Evolutionary conservation across 148 eudicot species (phyloP), one percentile per base, ranked within the genome.

Genomic region (Camellia lanceoleosa): DNA sequence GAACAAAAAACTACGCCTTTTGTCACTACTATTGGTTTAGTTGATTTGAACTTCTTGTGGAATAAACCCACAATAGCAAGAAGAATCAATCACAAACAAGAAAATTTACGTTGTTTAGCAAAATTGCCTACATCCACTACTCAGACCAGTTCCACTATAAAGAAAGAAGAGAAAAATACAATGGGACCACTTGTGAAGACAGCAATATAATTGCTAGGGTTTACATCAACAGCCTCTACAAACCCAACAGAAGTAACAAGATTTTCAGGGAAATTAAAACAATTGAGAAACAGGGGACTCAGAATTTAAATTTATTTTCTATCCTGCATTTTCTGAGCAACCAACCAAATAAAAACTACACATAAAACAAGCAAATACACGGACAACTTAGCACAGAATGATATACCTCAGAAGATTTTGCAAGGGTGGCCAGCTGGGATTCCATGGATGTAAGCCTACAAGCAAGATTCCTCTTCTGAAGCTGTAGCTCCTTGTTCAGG

Each of bases 401-500:
- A 10, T 23, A 73, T 92, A 91, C 97, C 97, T 93, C 90, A 19
- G 92, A 82, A 67, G 70, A 73, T 72, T 85, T 89, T 54, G 86
- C 78, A 63, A 81, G 63, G 65, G 83, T 77, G 20, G 86, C 83
- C 76, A 89, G 42, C 44, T 88, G 91, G 44, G 92, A 85, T 69
- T 93, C 95, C 88, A 93, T 74, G 16, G 93, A 86, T 74, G 91
- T 85, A 20, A 93, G 84, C 71, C 80, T 88, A 66, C 92, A 87
- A 83, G 91, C 73, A 69, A 91, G 90, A 83, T 87, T 90, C 67
- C 95, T 84, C 83, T 90, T 91, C 80, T 91, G 90, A 67, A 93
- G 86, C 85, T 93, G 92, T 20, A 93, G 84, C 88, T 93, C 97
- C 86, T 87, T 91, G 75, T 91, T 93, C 70, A 93, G 23, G 3